Evolutionary conservation across 2,329 filamentous ascomycete species (phyloP).

Genomic region (Hyphodiscus sp.): DNA sequence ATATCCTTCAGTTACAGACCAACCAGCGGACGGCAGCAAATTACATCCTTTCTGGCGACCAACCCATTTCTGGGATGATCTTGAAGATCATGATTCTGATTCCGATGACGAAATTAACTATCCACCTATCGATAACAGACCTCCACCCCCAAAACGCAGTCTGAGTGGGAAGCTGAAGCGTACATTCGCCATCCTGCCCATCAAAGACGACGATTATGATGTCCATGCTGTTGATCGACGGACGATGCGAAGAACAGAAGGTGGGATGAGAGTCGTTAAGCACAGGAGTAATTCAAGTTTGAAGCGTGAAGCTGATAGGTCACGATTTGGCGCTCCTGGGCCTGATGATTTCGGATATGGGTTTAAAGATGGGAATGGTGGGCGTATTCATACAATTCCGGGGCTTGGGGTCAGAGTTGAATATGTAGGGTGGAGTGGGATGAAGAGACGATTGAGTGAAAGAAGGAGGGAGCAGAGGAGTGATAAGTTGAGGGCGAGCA

Average conservation of each 20-base stretch:
- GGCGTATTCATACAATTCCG: constrained; percentile 24
- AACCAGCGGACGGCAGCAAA: constrained; percentile 45
- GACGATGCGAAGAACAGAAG: constrained; percentile 52
- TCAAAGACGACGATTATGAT: constrained; percentile 37
- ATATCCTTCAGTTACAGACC: constrained; percentile 39
- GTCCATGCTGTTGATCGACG: constrained; percentile 43
- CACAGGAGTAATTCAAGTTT: constrained; percentile 39
- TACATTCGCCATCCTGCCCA: constrained; percentile 55
- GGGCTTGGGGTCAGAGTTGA: constrained; percentile 40
- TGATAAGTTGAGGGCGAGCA: constrained; percentile 52
- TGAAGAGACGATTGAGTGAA: constrained; percentile 52
- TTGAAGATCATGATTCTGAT: constrained; percentile 34
- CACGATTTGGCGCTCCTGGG: constrained; percentile 9
- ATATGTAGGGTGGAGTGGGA: constrained; percentile 41
- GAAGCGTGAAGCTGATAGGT: constrained; percentile 15
- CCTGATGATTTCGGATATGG: constrained; percentile 23
- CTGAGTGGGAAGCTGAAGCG: constrained; percentile 40
- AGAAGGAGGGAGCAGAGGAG: constrained; percentile 51
- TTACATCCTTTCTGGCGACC: constrained; percentile 58
- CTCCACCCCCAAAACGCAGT: constrained; percentile 38
- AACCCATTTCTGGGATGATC: constrained; percentile 37
- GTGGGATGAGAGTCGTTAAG: constrained; percentile 51
- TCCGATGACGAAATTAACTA: constrained; percentile 30
- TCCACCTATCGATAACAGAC: constrained; percentile 44
- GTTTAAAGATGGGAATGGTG: constrained; percentile 27